Conservation (phyloP, 2,329 filamentous ascomycete genomes). For the Alternaria viburni region DNA sequence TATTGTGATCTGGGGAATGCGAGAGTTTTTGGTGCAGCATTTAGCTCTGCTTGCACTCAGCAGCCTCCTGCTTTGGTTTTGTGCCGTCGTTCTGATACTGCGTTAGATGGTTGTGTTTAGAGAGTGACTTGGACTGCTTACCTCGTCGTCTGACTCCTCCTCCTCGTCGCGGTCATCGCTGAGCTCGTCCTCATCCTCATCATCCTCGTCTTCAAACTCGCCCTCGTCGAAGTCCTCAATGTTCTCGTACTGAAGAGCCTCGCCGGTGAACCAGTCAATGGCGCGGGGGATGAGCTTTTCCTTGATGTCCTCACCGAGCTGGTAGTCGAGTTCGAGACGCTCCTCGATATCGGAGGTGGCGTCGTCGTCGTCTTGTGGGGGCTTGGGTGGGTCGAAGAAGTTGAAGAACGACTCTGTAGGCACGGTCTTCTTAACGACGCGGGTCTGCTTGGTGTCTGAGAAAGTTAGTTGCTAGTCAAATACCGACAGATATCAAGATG, state of each 20-base stretch:
- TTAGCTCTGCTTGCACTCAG: conserved; percentile 55
- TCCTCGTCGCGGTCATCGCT: conserved; percentile 84
- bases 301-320: conserved; percentile 99
- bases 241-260: conserved; percentile 96
- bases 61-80: conserved; percentile 54
- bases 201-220: conserved; percentile 87
- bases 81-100: conserved; percentile 46
- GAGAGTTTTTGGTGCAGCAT: conserved; percentile 10
- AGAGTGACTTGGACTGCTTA: conserved; percentile 18
- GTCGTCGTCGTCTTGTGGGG: conserved; percentile 78
- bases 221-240: conserved; percentile 83
- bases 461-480: conserved; percentile 18
- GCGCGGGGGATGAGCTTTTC: conserved; percentile 99
- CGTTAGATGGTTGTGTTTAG: conserved; percentile 17
- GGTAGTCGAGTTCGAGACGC: conserved; percentile 96
- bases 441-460: conserved; percentile 96
- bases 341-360: conserved; percentile 92
- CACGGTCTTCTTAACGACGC: conserved; percentile 98
- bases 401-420: conserved; percentile 97
- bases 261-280: conserved; percentile 99
- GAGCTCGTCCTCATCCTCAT: conserved; percentile 87
- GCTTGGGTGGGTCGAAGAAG: conserved; percentile 94
- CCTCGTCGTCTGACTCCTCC: conserved; percentile 52
- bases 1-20: conserved; percentile 6
- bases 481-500: conserved; percentile 2